Evolutionary conservation across 345 rosid genomes (phyloP), one percentile per base, ranked within the genome.

Genomic region (Heritiera fomes): DNA sequence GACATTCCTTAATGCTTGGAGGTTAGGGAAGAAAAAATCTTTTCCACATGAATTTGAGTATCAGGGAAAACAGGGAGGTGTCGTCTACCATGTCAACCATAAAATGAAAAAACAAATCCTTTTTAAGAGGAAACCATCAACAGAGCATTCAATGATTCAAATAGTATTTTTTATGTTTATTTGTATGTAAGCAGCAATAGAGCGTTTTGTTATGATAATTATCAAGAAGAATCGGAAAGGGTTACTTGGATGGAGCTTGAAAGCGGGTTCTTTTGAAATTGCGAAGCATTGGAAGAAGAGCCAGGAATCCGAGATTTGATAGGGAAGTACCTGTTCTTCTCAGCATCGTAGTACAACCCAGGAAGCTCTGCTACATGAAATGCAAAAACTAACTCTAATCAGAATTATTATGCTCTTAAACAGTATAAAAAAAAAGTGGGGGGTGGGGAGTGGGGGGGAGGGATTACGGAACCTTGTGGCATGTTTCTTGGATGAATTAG

Each of bases 271-370:
- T 53, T 75, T 63, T 81, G 69, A 83, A 65, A 20, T 28, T 17
- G 59, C 7, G 41, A 46, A 46, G 15, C 55, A 17, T 65, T 38
- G 62, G 87, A 74, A 76, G 87, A 78, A 65, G 90, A 79, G n/a
- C 95, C 94, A 1, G 97, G 97, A 60, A 90, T 87, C 18, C 92
- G 95, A 41, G 97, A 92, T 80, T 86, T 92, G 80, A 89, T 82
- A 32, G 97, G 95, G 81, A 92, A 96, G 74, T 91, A 92, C 82
- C 97, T 84, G 80, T 94, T 92, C 93, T 90, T 96, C 89, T 89
- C 97, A 45, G 87, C 88, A 84, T 96, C 98, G 82, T 75, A 92
- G 80, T 94, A 92, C 77, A 89, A 92, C 58, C 98, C 98, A 52
- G 94, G 94, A 83, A 92, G 91, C 38, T 93, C 99, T 92, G 89